Evolutionary conservation across 2,329 filamentous ascomycete species (phyloP).

Genomic region (Bertia moriformis): DNA sequence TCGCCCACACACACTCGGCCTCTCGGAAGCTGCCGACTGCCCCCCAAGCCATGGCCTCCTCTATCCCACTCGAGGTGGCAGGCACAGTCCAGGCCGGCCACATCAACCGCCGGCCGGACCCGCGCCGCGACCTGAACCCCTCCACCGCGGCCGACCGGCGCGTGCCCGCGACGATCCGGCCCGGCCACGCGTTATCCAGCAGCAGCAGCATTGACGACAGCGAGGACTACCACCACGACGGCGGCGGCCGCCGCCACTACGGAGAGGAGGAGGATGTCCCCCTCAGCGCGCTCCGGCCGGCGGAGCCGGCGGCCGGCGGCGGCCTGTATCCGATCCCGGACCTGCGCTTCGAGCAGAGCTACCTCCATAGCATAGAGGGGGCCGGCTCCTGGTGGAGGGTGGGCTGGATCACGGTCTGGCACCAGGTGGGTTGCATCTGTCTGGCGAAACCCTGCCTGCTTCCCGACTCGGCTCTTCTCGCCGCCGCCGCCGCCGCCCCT

Average conservation of each 20-base stretch:
- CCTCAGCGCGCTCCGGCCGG: conserved; percentile 43
- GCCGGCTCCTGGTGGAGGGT: conserved; percentile 71
- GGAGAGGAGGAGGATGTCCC: conserved; percentile 65
- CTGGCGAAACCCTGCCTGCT: conserved; percentile 1
- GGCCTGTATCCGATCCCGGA: conserved; percentile 61
- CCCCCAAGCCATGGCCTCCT: no score
- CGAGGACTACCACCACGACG: conserved; percentile 26
- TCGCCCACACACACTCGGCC: no score
- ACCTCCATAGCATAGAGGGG: conserved; percentile 72
- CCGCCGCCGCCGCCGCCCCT: not conserved
- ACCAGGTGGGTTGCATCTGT: conserved; percentile 51
- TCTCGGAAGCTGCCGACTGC: no score
- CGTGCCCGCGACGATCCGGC: conserved; percentile 34
- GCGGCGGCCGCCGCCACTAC: conserved; percentile 37
- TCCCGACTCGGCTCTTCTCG: not conserved
- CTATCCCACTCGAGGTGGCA: conserved; percentile 53
- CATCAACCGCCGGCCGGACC: conserved; percentile 59
- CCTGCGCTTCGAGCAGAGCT: conserved; percentile 94
- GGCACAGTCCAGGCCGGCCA: conserved; percentile 72
- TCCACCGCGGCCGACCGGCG: conserved; percentile 59
- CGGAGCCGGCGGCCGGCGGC: conserved; percentile 28
- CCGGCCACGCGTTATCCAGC: conserved; percentile 8
- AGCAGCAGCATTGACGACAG: conserved; percentile 19
- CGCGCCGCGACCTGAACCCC: conserved; percentile 64
- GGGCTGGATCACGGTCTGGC: conserved; percentile 68